These are phyloP conservation scores for Malus domestica DNA, from an alignment of 306 rosid species.

Conservation along the genomic window DNA sequence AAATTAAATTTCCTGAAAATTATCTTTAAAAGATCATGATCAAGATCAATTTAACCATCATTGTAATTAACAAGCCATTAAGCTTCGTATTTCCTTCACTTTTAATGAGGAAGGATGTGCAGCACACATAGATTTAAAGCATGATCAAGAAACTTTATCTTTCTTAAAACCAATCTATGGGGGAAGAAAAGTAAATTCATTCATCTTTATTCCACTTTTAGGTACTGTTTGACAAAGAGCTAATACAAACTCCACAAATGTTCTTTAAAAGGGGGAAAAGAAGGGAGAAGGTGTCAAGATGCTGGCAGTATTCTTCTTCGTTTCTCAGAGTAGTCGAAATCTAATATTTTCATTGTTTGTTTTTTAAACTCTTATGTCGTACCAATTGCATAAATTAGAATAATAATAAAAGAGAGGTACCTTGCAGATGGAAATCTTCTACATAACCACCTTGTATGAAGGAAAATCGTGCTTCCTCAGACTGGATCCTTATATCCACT, in stretches of 20 bases:
- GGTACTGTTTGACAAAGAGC: too few relatives aligned
- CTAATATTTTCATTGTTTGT: neutral
- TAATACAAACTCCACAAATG: neutral
- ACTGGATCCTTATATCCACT: conserved; percentile 28
- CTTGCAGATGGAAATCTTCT: conserved; percentile 59
- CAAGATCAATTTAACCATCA: too few relatives aligned
- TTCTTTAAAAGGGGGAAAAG: neutral
- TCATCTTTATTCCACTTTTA: neutral
- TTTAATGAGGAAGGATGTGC: neutral
- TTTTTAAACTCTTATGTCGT: neutral
- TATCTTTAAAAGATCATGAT: too few relatives aligned
- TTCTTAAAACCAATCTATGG: neutral
- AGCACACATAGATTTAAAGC: neutral
- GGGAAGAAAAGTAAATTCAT: neutral
- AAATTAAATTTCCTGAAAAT: too few relatives aligned
- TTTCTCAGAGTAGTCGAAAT: neutral
- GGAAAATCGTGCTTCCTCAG: conserved; percentile 74
- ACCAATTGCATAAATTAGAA: neutral
- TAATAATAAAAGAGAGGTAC: conserved; percentile 23
- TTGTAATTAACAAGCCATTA: too few relatives aligned
- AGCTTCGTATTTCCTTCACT: neutral
- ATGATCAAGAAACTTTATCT: neutral
- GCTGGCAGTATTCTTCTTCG: neutral
- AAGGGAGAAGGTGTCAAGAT: neutral
- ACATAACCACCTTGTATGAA: conserved; percentile 78